phyloP scores from a whole-genome alignment of 768 basidiomycete species.

The Pilatotrama ljubarskyi region DNA sequence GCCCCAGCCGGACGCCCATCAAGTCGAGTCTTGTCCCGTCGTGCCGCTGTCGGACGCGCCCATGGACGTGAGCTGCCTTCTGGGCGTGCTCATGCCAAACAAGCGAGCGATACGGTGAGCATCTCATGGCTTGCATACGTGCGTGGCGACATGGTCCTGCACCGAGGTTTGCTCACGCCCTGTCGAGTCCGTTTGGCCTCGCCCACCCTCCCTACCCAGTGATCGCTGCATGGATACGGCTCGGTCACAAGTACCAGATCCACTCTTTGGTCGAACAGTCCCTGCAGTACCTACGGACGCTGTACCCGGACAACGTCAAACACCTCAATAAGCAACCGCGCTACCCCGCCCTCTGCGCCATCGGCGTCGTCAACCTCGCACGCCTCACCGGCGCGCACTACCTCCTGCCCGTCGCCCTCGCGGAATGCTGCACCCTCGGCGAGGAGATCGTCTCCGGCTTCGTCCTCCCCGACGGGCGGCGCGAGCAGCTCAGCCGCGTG shows the following conservation, averaged over 20 bases:
- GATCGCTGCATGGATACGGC: neutral
- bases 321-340: too few species aligned
- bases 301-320: neutral
- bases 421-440: neutral
- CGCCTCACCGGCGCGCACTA: neutral
- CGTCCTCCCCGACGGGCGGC: neutral
- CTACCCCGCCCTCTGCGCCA: neutral
- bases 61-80: neutral
- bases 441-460: neutral
- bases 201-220: neutral
- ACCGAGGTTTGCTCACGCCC: neutral
- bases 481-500: neutral
- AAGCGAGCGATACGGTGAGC: too few species aligned
- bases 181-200: neutral
- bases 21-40: constrained; percentile 1
- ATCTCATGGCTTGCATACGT: too few species aligned
- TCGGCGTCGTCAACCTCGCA: constrained; percentile 5
- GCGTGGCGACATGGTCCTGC: neutral
- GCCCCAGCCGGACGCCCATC: neutral
- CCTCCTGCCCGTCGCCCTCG: neutral
- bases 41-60: neutral
- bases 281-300: neutral
- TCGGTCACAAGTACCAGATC: constrained; percentile 1
- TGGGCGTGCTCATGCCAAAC: too few species aligned
- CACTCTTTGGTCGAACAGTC: neutral